phyloP scores from a whole-genome alignment of 208 protist species.

The Crithidia mellificae region DNA sequence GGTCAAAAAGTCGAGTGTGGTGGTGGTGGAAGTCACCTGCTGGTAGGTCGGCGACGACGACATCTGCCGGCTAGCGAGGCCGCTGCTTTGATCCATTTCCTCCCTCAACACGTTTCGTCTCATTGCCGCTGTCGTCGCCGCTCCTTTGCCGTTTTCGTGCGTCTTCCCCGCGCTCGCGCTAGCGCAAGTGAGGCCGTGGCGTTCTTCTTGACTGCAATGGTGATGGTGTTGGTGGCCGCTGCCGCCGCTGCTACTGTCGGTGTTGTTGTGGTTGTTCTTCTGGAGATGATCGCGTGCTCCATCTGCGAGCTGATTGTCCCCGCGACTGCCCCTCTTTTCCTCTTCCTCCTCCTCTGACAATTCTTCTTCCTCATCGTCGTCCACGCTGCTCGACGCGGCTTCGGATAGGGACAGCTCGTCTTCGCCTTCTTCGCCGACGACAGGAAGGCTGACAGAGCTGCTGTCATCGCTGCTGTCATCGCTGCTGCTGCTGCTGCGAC shows the following conservation, averaged over 20 bases:
- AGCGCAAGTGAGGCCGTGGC: too few species aligned
- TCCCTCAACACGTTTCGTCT: too few species aligned
- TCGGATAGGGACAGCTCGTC: conserved; percentile 6
- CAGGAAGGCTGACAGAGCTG: conserved; percentile 17
- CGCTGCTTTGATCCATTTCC: neutral
- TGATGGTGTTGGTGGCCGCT: neutral
- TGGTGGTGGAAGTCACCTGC: conserved; percentile 2
- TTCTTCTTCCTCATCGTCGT: conserved; percentile 3
- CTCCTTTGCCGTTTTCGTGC: neutral
- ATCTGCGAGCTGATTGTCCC: neutral
- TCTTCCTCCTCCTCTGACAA: neutral
- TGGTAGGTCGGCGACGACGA: conserved; percentile 5
- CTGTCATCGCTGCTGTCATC: conserved; percentile 9
- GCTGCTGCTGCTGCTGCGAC: neutral
- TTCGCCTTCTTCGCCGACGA: conserved; percentile 6
- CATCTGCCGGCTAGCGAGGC: neutral
- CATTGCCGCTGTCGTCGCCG: too few species aligned
- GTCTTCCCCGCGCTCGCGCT: too few species aligned
- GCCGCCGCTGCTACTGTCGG: neutral
- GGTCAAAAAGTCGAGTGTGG: conserved; percentile 13
- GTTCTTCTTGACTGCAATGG: neutral
- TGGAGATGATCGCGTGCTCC: neutral
- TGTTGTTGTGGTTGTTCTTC: neutral
- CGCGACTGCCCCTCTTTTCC: too few species aligned
- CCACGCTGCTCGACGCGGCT: neutral